Percentiles rank a stretch among this genome's conserved stretches.
Evolutionary conservation across 1,139 yeast genomes (phyloP).

Genomic region (Saccharomyces pastorianus): DNA sequence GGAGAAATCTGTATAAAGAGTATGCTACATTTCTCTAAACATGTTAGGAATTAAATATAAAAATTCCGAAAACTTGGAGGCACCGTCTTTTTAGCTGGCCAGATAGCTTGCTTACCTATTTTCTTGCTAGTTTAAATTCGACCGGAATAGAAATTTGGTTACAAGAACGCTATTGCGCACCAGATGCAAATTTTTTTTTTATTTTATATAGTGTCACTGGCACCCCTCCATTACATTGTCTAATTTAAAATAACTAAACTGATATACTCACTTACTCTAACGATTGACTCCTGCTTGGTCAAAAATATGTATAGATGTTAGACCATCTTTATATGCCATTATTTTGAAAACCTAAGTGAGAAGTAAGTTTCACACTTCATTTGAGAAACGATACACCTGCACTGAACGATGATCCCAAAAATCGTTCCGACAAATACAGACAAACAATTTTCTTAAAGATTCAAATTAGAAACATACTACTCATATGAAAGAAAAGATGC

Average conservation of each 20-base stretch:
- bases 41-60: no score
- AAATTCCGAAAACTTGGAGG: constrained; percentile 1
- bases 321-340: not conserved
- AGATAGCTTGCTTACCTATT: no score
- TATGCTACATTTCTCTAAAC: no score
- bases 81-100: no score
- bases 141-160: no score
- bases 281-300: not conserved
- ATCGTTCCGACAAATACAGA: not conserved
- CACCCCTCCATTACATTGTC: not conserved
- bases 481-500: not conserved
- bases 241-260: not conserved
- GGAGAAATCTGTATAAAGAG: no score
- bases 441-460: not conserved
- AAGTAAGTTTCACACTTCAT: not conserved
- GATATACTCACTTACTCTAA: not conserved
- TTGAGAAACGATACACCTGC: not conserved
- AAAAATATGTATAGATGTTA: not conserved
- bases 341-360: not conserved
- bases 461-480: not conserved
- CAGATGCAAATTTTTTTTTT: not conserved
- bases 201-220: no score
- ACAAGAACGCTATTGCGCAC: no score
- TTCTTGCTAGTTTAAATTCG: no score
- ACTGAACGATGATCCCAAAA: not conserved